Evolutionary conservation across 2,329 filamentous ascomycete genomes (phyloP), one percentile per base, ranked within the genome.

Genomic region (Trichoderma simmonsii): DNA sequence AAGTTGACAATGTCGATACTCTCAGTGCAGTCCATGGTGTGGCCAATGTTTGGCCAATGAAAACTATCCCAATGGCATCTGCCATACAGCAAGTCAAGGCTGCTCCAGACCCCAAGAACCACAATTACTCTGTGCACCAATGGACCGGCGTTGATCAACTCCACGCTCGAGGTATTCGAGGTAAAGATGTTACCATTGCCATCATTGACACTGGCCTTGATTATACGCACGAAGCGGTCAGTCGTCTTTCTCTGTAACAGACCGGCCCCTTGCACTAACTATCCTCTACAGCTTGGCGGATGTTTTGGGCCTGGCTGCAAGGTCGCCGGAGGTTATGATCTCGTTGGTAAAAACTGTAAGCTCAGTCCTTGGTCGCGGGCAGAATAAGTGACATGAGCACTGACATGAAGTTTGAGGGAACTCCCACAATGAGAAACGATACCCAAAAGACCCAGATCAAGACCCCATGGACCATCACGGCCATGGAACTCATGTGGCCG

Each of bases 191-290:
- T 15, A 83, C 77, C 39, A 76, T 84, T 39, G 82, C 82, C 9
- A 76, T 84, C 32, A 79, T 84, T 51, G 82, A 84, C 67, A 82
- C 81, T 1, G 82, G 82, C 0, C 76, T 83, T 32, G 81, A 83
- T 64, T 84, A 84, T 60, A 80, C 77, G 0, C 82, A 84, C 64
- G 76, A 78, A 67, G 80, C 82, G 32, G 81, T 82, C 73, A 56
- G 74, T 71, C 18, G 2, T 30, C 54, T 15, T 67, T 18, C 26
- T 14, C 26, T 14, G n/a, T 32, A 11, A 6, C 5, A 34, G 57
- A 30, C 1, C 11, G 15, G 28, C 6, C 11, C 0, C 39, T 51
- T 18, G 9, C 9, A 39, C 57, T 69, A 28, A 69, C 8, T 36
- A 5, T 8, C 11, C 24, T 32, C 26, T 28, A 7, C 57, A 82